phyloP scores from a whole-genome alignment of 2,329 filamentous ascomycete genomes.

The Aspergillus fischeri region DNA sequence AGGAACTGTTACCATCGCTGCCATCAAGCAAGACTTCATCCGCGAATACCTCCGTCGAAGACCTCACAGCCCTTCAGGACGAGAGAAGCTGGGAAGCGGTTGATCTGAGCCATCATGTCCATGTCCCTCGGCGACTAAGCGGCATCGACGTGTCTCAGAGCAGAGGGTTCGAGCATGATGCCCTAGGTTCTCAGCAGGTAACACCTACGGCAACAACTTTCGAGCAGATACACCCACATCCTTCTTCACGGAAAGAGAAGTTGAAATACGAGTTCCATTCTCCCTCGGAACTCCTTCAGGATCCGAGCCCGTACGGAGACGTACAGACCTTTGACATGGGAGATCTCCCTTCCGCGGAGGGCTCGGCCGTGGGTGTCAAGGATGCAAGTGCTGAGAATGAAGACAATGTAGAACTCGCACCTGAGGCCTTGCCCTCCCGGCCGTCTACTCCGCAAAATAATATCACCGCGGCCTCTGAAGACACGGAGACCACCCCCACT shows the following conservation, averaged over 20 bases:
- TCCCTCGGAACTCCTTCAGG: constrained; percentile 43
- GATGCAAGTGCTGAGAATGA: constrained; percentile 15
- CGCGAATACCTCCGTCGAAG: constrained; percentile 43
- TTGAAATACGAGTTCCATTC: constrained; percentile 46
- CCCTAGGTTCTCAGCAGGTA: constrained; percentile 60
- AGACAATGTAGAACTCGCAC: constrained; percentile 12
- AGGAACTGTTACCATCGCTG: constrained; percentile 46
- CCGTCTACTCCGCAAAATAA: constrained; percentile 16
- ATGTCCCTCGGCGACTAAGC: constrained; percentile 21
- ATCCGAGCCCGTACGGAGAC: constrained; percentile 26
- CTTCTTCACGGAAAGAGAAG: constrained; percentile 33
- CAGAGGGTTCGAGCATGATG: constrained; percentile 37
- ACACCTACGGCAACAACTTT: constrained; percentile 63
- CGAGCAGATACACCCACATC: constrained; percentile 20
- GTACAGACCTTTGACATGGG: constrained; percentile 20
- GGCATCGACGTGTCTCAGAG: constrained; percentile 25
- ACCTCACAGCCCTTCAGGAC: constrained; percentile 28
- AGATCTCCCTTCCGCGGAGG: constrained; percentile 28
- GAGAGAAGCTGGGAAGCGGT: constrained; percentile 30
- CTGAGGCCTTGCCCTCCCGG: constrained; percentile 16
- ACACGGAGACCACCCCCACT: constrained; percentile 9
- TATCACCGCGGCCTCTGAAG: constrained; percentile 9
- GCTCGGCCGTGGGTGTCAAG: constrained; percentile 24
- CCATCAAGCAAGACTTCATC: constrained; percentile 50
- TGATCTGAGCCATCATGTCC: constrained; percentile 18